A percentile compares a stretch with the other conserved stretches of the same genome.
These are phyloP conservation scores for Volutella citrinella DNA, from an alignment of 2,329 filamentous ascomycete genomes.

Conservation along the genomic window DNA sequence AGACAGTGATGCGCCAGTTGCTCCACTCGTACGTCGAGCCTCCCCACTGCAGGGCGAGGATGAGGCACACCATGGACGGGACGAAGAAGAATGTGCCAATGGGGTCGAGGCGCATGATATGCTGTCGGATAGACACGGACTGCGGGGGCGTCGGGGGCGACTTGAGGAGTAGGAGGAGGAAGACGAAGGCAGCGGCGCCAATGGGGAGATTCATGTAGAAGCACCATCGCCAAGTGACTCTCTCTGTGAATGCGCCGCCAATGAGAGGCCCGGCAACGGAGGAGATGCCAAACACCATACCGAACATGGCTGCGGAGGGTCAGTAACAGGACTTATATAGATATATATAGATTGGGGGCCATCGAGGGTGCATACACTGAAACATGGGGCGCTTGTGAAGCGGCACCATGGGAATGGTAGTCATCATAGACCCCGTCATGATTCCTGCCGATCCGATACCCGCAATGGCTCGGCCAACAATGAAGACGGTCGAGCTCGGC, in stretches of 20 bases:
- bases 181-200: conserved; percentile 47
- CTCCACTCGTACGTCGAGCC: conserved; percentile 52
- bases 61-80: conserved; percentile 55
- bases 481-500: conserved; percentile 51
- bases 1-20: conserved; percentile 49
- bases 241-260: conserved; percentile 50
- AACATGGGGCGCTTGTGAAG: conserved; percentile 59
- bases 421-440: conserved; percentile 54
- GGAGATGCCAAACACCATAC: conserved; percentile 52
- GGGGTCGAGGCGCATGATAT: conserved; percentile 54
- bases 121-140: conserved; percentile 34
- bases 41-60: conserved; percentile 64
- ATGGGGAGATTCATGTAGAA: conserved; percentile 59
- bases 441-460: conserved; percentile 56
- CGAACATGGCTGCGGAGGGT: conserved; percentile 43
- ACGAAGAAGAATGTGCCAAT: conserved; percentile 59
- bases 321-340: conserved; percentile 4
- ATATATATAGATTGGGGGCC: too few relatives aligned
- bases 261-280: conserved; percentile 53
- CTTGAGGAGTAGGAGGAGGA: conserved; percentile 48
- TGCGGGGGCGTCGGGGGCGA: conserved; percentile 32
- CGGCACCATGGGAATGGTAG: conserved; percentile 57
- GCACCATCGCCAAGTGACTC: conserved; percentile 53
- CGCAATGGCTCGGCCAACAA: conserved; percentile 55
- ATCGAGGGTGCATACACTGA: conserved; percentile 25